Conservation (phyloP, 2,329 filamentous ascomycete species). For the Alternaria ethzedia region DNA sequence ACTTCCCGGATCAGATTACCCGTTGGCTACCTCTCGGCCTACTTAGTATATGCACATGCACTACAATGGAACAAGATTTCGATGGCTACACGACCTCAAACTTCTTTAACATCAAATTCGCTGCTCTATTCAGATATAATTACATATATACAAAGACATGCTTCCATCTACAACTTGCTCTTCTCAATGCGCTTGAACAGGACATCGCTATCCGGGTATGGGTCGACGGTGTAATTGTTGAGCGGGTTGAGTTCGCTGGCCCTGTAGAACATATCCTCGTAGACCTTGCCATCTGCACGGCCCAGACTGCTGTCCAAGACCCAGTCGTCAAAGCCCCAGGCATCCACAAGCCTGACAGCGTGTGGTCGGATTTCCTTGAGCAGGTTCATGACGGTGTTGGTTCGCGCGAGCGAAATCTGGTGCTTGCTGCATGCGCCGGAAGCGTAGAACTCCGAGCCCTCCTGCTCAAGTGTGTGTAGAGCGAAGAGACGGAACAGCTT, state of each 20-base stretch:
- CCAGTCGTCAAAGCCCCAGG: slow-evolving; percentile 81
- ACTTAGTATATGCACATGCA: not conserved
- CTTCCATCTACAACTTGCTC: slow-evolving; percentile 56
- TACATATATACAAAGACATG: slow-evolving; percentile 3
- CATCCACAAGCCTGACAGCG: slow-evolving; percentile 72
- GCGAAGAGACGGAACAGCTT: slow-evolving; percentile 72
- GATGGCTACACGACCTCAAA: no score
- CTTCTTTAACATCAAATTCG: not conserved
- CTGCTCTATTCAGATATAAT: not conserved
- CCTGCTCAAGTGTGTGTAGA: slow-evolving; percentile 70
- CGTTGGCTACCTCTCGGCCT: not conserved
- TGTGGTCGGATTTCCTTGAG: slow-evolving; percentile 76
- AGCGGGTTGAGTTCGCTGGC: slow-evolving; percentile 76
- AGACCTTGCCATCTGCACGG: slow-evolving; percentile 75
- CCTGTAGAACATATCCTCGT: slow-evolving; percentile 76
- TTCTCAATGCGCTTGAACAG: slow-evolving; percentile 68
- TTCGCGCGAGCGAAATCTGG: slow-evolving; percentile 73
- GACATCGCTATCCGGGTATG: slow-evolving; percentile 68
- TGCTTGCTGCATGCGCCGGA: slow-evolving; percentile 71
- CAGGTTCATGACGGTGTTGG: slow-evolving; percentile 71
- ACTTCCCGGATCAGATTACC: not conserved
- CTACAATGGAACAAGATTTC: not conserved
- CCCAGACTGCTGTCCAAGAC: slow-evolving; percentile 75
- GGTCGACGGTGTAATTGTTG: slow-evolving; percentile 74
- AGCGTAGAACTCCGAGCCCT: slow-evolving; percentile 75